These are phyloP conservation scores for Stachybotrys chartarum DNA, from an alignment of 2,329 filamentous ascomycete species.

Conservation along the genomic window DNA sequence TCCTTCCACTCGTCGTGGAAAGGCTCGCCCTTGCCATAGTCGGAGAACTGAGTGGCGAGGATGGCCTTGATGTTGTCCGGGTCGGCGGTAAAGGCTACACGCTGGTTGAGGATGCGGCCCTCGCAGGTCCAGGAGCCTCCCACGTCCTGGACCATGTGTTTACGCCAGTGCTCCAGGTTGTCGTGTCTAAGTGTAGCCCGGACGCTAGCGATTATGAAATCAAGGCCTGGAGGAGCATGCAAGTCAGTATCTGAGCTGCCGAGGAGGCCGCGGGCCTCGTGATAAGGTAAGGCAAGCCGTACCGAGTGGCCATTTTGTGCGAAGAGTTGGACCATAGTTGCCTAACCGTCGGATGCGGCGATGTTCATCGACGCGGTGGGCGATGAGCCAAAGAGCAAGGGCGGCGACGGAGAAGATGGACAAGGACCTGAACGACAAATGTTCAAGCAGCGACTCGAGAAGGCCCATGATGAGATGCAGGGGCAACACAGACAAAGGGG, in stretches of 20 bases:
- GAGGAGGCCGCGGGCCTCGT: too few relatives aligned
- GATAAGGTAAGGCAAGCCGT: too few relatives aligned
- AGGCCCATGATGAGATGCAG: constrained; percentile 35
- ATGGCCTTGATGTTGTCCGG: constrained; percentile 89
- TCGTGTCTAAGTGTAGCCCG: constrained; percentile 42
- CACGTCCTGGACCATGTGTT: constrained; percentile 35
- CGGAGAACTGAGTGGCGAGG: constrained; percentile 74
- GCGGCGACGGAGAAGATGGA: constrained; percentile 27
- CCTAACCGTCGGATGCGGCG: constrained; percentile 39
- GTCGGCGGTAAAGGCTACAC: constrained; percentile 71
- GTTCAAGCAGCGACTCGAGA: constrained; percentile 38
- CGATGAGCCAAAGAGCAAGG: constrained; percentile 29
- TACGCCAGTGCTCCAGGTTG: constrained; percentile 56
- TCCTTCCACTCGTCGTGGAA: constrained; percentile 72
- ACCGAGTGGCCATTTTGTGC: constrained; percentile 39
- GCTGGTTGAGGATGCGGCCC: constrained; percentile 41
- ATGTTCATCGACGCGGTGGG: constrained; percentile 31
- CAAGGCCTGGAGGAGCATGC: constrained; percentile 40
- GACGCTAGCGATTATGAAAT: constrained; percentile 54
- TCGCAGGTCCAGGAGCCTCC: constrained; percentile 52
- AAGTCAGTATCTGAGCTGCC: too few relatives aligned
- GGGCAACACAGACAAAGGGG: neutral
- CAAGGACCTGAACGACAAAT: constrained; percentile 33
- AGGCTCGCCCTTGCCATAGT: constrained; percentile 73
- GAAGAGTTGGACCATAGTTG: constrained; percentile 29